These are phyloP conservation scores for Saussurea involucrata DNA, from an alignment of 129 eudicot genomes.

Conservation along the genomic window DNA sequence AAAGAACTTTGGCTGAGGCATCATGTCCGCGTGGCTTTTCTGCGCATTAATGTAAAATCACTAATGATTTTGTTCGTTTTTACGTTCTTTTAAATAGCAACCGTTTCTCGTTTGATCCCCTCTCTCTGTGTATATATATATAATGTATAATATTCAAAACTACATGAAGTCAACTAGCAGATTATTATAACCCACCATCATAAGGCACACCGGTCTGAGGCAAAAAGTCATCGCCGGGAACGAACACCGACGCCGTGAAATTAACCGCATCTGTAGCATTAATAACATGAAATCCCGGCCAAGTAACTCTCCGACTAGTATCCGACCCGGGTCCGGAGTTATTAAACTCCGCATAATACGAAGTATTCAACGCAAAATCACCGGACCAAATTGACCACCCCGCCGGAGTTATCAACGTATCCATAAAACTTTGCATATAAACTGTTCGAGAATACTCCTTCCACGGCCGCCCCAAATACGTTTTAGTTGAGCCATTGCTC, in stretches of 20 bases:
- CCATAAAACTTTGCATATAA: slow-evolving; percentile 51
- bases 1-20: too few relatives aligned
- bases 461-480: slow-evolving; percentile 67
- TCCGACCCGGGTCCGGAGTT: slow-evolving; percentile 53
- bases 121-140: too few relatives aligned
- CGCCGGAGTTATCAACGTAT: slow-evolving; percentile 30
- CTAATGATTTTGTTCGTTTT: too few relatives aligned
- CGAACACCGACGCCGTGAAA: slow-evolving; percentile 45
- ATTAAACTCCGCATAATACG: slow-evolving; percentile 53
- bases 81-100: too few relatives aligned
- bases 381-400: slow-evolving; percentile 63
- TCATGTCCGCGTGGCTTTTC: too few relatives aligned
- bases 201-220: slow-evolving; percentile 53
- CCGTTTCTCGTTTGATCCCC: too few relatives aligned
- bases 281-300: slow-evolving; percentile 43
- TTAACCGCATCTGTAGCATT: slow-evolving; percentile 40
- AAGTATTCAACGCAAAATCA: slow-evolving; percentile 51
- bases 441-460: slow-evolving; percentile 43
- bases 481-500: background rate
- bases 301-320: slow-evolving; percentile 44
- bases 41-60: too few relatives aligned
- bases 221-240: slow-evolving; percentile 46
- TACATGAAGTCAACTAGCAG: too few relatives aligned
- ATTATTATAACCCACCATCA: slow-evolving; percentile 33
- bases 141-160: too few relatives aligned